These are phyloP conservation scores for Oryza rufipogon DNA, from an alignment of 176 grass and related monocot genomes.

Conservation along the genomic window DNA sequence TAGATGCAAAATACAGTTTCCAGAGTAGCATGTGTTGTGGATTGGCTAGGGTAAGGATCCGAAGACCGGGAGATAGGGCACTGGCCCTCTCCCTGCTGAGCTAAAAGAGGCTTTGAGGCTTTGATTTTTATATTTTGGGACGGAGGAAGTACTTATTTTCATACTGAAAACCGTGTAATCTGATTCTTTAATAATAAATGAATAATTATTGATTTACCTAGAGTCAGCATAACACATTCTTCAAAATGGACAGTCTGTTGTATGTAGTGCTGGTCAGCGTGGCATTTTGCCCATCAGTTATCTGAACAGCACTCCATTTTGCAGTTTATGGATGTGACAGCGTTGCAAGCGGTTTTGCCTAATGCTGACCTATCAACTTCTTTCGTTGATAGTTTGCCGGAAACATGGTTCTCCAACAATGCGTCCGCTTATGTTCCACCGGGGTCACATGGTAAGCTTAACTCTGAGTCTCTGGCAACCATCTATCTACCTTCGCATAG, in stretches of 20 bases:
- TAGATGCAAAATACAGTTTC: not conserved
- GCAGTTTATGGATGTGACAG: constrained; percentile 69
- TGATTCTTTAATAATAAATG: not conserved
- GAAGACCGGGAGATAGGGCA: too few species aligned
- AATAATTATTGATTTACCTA: not conserved
- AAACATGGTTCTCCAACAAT: constrained; percentile 63
- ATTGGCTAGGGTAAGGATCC: too few species aligned
- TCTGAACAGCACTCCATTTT: constrained; percentile 35
- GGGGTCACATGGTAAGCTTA: constrained; percentile 58
- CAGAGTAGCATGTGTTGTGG: not conserved
- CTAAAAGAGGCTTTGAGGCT: too few species aligned
- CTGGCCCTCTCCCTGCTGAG: too few species aligned
- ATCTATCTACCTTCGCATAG: constrained; percentile 20
- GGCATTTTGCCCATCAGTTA: constrained; percentile 6
- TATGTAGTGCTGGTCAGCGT: constrained; percentile 16
- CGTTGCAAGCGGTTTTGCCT: constrained; percentile 56
- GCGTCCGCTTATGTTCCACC: constrained; percentile 42
- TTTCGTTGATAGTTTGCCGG: constrained; percentile 57
- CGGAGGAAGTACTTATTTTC: not conserved
- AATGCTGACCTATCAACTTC: constrained; percentile 42
- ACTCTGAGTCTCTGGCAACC: not conserved
- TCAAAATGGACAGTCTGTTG: not conserved
- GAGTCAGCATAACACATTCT: not conserved
- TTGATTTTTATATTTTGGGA: too few species aligned
- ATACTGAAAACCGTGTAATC: not conserved